Conservation (phyloP, 345 rosid species). For the Eucalyptus marginata region DNA sequence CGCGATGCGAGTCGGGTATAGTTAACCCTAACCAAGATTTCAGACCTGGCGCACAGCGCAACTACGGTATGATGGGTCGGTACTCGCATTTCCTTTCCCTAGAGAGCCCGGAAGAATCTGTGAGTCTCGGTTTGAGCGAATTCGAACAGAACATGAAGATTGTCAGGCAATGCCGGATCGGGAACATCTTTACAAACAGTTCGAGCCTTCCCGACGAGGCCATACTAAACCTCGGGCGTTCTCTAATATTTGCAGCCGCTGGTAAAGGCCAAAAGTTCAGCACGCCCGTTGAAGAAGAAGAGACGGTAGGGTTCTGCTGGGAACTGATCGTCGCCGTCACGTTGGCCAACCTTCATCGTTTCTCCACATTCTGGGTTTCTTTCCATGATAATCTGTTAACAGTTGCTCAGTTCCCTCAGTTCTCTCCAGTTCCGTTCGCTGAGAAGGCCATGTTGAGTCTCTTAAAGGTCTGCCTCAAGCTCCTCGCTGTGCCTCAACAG, state of each 20-base stretch:
- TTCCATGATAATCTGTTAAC: constrained; percentile 52
- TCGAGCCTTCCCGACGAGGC: constrained; percentile 39
- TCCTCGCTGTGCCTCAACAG: constrained; percentile 26
- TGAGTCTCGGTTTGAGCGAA: constrained; percentile 75
- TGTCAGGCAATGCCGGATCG: constrained; percentile 71
- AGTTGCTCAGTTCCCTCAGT: constrained; percentile 68
- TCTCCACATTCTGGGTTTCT: constrained; percentile 55
- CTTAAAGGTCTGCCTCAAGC: constrained; percentile 54
- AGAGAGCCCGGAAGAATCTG: constrained; percentile 70
- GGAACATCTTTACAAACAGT: constrained; percentile 59
- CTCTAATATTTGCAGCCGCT: constrained; percentile 76
- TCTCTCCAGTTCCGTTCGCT: constrained; percentile 75
- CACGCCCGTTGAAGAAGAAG: constrained; percentile 86
- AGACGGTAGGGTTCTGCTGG: constrained; percentile 77
- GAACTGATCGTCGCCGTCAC: constrained; percentile 46
- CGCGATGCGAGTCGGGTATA: constrained; percentile 22
- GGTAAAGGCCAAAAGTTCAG: constrained; percentile 95
- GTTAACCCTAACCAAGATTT: constrained; percentile 24
- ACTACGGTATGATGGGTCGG: constrained; percentile 29
- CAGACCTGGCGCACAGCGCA: constrained; percentile 14
- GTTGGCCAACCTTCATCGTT: constrained; percentile 38
- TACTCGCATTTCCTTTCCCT: constrained; percentile 69
- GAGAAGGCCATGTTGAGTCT: constrained; percentile 60
- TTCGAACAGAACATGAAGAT: constrained; percentile 81
- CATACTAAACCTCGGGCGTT: constrained; percentile 58